Evolutionary conservation across 495 filamentous ascomycete species (phyloP).

Genomic region (Penicillium crystallinum): DNA sequence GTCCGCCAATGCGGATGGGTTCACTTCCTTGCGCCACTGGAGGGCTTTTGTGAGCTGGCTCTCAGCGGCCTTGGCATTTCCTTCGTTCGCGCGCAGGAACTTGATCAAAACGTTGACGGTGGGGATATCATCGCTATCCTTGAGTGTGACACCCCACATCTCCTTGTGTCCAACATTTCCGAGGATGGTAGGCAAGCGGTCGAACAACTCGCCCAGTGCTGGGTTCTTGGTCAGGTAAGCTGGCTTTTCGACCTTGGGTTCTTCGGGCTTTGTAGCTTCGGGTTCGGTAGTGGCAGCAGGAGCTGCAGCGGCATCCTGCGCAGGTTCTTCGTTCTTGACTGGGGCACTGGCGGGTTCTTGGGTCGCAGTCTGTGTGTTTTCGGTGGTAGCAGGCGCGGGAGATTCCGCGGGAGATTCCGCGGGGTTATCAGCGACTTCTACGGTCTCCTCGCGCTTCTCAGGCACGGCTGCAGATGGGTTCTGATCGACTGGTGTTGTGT

Average conservation of each 20-base stretch:
- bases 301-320: slow-evolving; percentile 9
- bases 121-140: slow-evolving; percentile 54
- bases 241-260: slow-evolving; percentile 27
- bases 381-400: slow-evolving; percentile 9
- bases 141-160: slow-evolving; percentile 70
- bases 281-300: slow-evolving; percentile 5
- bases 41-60: slow-evolving; percentile 73
- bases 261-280: slow-evolving; percentile 16
- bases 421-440: slow-evolving; percentile 13
- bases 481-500: slow-evolving; percentile 20
- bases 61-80: slow-evolving; percentile 63
- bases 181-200: slow-evolving; percentile 41
- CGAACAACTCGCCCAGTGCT: slow-evolving; percentile 34
- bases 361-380: slow-evolving; percentile 9
- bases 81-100: slow-evolving; percentile 82
- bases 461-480: slow-evolving; percentile 6
- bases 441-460: slow-evolving; percentile 12
- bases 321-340: slow-evolving; percentile 4
- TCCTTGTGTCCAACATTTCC: slow-evolving; percentile 53
- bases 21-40: slow-evolving; percentile 67
- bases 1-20: slow-evolving; percentile 40
- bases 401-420: slow-evolving; percentile 15
- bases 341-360: slow-evolving; percentile 1
- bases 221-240: slow-evolving; percentile 38
- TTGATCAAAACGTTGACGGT: slow-evolving; percentile 84